Percentiles rank a stretch among this genome's conserved stretches.
phyloP scores from a whole-genome alignment of 2,329 filamentous ascomycete species.

The Magnaporthiopsis incrustans region DNA sequence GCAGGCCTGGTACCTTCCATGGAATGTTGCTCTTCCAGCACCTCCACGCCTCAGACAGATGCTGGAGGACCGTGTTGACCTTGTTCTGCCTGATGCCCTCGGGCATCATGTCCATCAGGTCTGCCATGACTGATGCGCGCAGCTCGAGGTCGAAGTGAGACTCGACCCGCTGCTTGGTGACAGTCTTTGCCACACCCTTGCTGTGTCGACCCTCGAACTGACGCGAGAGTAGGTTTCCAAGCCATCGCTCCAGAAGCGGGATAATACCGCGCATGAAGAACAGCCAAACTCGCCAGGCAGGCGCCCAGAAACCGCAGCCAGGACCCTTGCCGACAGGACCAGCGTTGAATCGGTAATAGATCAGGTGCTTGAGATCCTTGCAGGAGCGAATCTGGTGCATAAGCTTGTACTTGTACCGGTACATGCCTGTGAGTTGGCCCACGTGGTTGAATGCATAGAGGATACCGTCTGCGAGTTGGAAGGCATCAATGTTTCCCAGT shows the following conservation, averaged over 20 bases:
- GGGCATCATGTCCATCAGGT: constrained; percentile 99
- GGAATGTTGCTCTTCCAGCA: constrained; percentile 99
- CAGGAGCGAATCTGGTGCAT: constrained; percentile 99
- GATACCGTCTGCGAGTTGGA: constrained; percentile 96
- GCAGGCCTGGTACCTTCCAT: constrained; percentile 96
- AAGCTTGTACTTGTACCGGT: constrained; percentile 99
- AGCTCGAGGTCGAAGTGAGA: constrained; percentile 97
- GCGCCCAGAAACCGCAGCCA: constrained; percentile 97
- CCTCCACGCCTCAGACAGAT: constrained; percentile 95
- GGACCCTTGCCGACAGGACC: constrained; percentile 95
- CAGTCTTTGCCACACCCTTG: constrained; percentile 97
- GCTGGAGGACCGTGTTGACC: constrained; percentile 94
- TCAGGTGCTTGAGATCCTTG: constrained; percentile 97
- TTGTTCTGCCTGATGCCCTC: constrained; percentile 99
- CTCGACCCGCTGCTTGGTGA: constrained; percentile 97
- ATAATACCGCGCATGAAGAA: constrained; percentile 99
- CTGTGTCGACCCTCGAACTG: constrained; percentile 98
- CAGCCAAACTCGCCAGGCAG: constrained; percentile 96
- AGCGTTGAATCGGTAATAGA: constrained; percentile 98
- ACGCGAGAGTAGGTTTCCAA: constrained; percentile 90
- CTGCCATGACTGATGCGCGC: constrained; percentile 95
- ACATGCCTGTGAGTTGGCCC: constrained; percentile 97
- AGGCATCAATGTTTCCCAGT: constrained; percentile 95
- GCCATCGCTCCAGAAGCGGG: constrained; percentile 90
- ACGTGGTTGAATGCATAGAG: constrained; percentile 99